Evolutionary conservation across 2,329 filamentous ascomycete species (phyloP).

Genomic region (Aureobasidium uvarum): DNA sequence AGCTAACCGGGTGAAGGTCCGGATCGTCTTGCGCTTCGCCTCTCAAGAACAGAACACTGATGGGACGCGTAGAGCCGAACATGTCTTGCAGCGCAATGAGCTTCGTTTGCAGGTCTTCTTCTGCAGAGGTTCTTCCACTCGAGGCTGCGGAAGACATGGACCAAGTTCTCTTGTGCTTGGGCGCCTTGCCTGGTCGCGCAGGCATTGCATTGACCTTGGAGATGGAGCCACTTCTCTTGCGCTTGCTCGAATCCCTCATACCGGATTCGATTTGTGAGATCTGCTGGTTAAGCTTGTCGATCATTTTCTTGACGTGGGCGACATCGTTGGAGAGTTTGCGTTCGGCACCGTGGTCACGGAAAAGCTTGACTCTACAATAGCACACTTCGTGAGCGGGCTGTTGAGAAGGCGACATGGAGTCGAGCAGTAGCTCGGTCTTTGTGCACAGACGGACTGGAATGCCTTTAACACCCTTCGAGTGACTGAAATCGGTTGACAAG

Average conservation of each 20-base stretch:
- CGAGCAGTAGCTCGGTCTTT: conserved; percentile 71
- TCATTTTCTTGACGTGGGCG: conserved; percentile 91
- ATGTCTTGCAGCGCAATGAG: conserved; percentile 78
- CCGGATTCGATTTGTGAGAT: conserved; percentile 71
- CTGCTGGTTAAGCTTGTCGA: conserved; percentile 94
- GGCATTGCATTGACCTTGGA: conserved; percentile 49
- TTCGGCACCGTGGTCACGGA: conserved; percentile 93
- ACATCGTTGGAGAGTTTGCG: conserved; percentile 93
- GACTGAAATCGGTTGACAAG: conserved; percentile 95
- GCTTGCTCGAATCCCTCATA: conserved; percentile 59
- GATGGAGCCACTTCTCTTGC: conserved; percentile 58
- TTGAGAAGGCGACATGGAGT: conserved; percentile 48
- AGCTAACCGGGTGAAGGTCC: conserved; percentile 71
- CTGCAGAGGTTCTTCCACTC: conserved; percentile 46
- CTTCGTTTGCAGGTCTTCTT: conserved; percentile 76
- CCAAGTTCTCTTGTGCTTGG: conserved; percentile 92
- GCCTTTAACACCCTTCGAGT: conserved; percentile 97
- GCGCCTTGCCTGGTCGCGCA: conserved; percentile 70
- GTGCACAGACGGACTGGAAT: conserved; percentile 91
- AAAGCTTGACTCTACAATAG: conserved; percentile 96
- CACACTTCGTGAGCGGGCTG: conserved; percentile 65
- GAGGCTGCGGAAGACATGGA: conserved; percentile 75
- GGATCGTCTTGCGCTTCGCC: conserved; percentile 78
- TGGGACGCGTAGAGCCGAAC: conserved; percentile 79
- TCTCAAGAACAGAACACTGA: conserved; percentile 73